Evolutionary conservation across 2,329 filamentous ascomycete species (phyloP), one percentile per base, ranked within the genome.

Genomic region (Pseudopithomyces maydicus): DNA sequence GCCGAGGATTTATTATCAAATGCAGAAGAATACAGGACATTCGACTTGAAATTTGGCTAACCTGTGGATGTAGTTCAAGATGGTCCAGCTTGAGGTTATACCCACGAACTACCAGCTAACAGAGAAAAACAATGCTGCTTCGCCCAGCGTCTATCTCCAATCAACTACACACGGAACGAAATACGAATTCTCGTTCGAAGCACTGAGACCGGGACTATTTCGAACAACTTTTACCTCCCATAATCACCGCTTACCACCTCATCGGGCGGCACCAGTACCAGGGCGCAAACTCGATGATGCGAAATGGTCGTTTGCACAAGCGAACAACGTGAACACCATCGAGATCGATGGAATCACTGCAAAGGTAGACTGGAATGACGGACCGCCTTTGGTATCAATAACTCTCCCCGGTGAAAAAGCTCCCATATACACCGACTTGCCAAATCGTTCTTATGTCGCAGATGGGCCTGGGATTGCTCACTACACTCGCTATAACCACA

Each of bases 161-260:
- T 58, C 52, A 56, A 58, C 57, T 61, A 68, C 48, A 58, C 65
- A 43, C 48, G 52, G 44, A 11, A 36, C 58, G 61, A 45, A 60
- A 68, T 78, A 85, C 57, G 73, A 80, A 15, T 91, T 90, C 68
- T 79, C 80, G 0, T 89, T 91, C 59, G 85, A 90, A 68, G 80
- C 84, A 0, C 65, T 91, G 29, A 81, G 83, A 15, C 78, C 82
- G 19, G 88, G 87, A 49, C 76, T 90, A 15, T 91, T 90, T 74
- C 80, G 88, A 41, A 89, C 88, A 1, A 88, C 86, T 0, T 90
- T 90, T 68, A 82, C 83, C 1, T 88, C 88, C 0, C 67, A 79
- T 14, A 79, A 80, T 2, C 88, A 90, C 65, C 85, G 85, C 6
- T 69, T 89, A 1, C 86, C 89, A 26, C 88, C 88, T 1, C 85